Percentiles rank a stretch among this genome's conserved stretches.
Conservation (phyloP, 2,329 filamentous ascomycete species). For the Penicillium sp. region DNA sequence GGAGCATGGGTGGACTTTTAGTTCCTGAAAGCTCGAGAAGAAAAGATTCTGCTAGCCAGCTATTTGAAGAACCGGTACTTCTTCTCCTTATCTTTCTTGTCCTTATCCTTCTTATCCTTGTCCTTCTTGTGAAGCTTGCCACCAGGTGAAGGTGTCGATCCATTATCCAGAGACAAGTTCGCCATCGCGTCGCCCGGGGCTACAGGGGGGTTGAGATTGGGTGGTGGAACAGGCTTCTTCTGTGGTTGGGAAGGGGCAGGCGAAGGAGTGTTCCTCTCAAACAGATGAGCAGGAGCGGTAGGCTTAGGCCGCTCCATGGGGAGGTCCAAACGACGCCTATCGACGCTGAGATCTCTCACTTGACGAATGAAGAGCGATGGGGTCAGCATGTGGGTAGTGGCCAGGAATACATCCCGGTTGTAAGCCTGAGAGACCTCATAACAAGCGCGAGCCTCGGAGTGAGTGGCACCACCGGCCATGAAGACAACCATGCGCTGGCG, state of each 20-base stretch:
- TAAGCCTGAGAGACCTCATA: conserved; percentile 78
- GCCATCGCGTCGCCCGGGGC: conserved; percentile 39
- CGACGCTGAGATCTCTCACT: conserved; percentile 74
- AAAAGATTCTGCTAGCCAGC: not conserved
- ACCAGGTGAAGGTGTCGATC: conserved; percentile 29
- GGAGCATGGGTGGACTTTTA: conserved; percentile 2
- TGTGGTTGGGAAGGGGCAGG: conserved; percentile 46
- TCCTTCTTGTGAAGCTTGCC: conserved; percentile 47
- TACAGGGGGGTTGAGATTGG: conserved; percentile 29
- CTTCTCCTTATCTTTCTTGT: conserved; percentile 59
- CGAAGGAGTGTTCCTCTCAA: conserved; percentile 67
- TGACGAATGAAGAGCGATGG: conserved; percentile 82
- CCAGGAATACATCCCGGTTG: conserved; percentile 81
- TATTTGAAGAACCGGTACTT: conserved; percentile 59
- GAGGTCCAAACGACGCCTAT: conserved; percentile 74
- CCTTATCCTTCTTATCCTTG: conserved; percentile 50
- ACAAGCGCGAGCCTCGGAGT: conserved; percentile 83
- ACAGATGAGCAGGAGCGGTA: conserved; percentile 82
- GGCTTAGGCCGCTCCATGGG: conserved; percentile 78
- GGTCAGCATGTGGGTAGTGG: conserved; percentile 89
- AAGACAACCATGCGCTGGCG: conserved; percentile 90
- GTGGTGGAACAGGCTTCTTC: conserved; percentile 27
- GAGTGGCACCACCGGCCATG: conserved; percentile 92
- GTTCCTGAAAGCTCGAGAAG: not conserved
- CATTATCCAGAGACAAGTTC: conserved; percentile 40